phyloP scores from a whole-genome alignment of 2,329 filamentous ascomycete genomes.

The Nigrospora oryzae region DNA sequence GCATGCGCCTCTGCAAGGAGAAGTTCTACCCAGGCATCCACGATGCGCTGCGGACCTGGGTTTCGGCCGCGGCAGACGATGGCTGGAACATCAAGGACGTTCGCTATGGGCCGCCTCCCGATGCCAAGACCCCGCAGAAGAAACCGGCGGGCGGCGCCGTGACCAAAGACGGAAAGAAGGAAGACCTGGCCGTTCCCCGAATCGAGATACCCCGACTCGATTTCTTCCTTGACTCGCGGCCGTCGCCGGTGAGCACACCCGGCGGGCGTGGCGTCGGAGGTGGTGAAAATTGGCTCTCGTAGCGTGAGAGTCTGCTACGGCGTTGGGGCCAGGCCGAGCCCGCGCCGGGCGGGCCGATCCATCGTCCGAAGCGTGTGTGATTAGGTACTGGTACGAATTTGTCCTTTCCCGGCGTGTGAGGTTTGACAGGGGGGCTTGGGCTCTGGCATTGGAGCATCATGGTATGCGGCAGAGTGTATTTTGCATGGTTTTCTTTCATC shows the following conservation, averaged over 20 bases:
- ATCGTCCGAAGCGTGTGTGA: too few species aligned
- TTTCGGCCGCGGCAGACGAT: slow-evolving; percentile 78
- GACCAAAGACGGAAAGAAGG: slow-evolving; percentile 32
- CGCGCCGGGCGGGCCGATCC: slow-evolving; percentile 1
- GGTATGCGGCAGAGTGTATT: too few species aligned
- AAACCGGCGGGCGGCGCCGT: slow-evolving; percentile 22
- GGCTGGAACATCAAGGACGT: slow-evolving; percentile 81
- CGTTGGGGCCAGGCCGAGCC: slow-evolving; percentile 4
- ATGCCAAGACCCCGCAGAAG: slow-evolving; percentile 32
- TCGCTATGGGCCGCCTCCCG: slow-evolving; percentile 56
- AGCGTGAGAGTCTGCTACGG: slow-evolving; percentile 10
- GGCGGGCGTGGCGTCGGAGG: slow-evolving; percentile 2
- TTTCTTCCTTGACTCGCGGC: slow-evolving; percentile 28
- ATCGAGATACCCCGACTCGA: slow-evolving; percentile 53
- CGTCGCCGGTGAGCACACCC: slow-evolving; percentile 7
- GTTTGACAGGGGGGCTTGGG: too few species aligned
- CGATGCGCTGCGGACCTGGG: slow-evolving; percentile 81
- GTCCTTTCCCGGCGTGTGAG: too few species aligned
- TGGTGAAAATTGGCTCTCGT: slow-evolving; percentile 21
- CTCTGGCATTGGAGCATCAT: too few species aligned
- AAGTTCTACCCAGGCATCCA: slow-evolving; percentile 95
- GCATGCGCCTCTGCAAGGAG: slow-evolving; percentile 86
- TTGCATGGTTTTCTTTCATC: too few species aligned
- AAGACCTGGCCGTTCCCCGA: slow-evolving; percentile 48
- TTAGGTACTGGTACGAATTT: too few species aligned